phyloP scores from a whole-genome alignment of 164 flowering plant species.

The Berberis thunbergii region DNA sequence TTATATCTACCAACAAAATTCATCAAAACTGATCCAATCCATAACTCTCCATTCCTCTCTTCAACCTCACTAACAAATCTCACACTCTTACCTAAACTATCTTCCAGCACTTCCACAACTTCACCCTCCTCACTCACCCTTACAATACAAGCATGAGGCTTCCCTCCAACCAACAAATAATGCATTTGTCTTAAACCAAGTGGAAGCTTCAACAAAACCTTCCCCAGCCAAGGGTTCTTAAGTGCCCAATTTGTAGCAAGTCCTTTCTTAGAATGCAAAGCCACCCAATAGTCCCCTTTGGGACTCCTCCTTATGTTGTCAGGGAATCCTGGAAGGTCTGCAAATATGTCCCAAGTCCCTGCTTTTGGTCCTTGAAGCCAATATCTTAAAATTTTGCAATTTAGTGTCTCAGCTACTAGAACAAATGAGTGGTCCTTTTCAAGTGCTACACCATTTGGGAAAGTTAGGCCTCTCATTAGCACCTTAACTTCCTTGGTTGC shows the following conservation, averaged over 20 bases:
- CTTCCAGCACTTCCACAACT: conserved; percentile 48
- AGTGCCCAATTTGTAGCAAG: conserved; percentile 13
- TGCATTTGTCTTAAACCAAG: conserved; percentile 34
- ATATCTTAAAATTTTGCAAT: conserved; percentile 32
- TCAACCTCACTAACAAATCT: conserved; percentile 45
- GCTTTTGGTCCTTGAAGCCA: conserved; percentile 58
- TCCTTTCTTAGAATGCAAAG: conserved; percentile 42
- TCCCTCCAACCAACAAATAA: conserved; percentile 30
- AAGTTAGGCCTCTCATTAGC: conserved; percentile 34
- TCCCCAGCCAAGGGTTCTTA: conserved; percentile 30
- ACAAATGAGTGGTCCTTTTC: conserved; percentile 50
- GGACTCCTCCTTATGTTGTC: conserved; percentile 54
- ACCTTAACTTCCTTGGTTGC: conserved; percentile 41
- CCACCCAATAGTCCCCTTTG: conserved; percentile 70
- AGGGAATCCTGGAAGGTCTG: conserved; percentile 53
- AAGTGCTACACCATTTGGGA: conserved; percentile 63
- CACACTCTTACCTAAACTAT: conserved; percentile 41
- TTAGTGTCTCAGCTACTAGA: conserved; percentile 44
- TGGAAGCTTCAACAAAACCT: conserved; percentile 28
- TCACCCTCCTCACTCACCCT: conserved; percentile 43
- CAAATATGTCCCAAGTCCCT: conserved; percentile 36
- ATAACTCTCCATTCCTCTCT: conserved; percentile 56
- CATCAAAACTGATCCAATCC: conserved; percentile 40
- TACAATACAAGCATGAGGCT: conserved; percentile 44
- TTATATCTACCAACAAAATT: conserved; percentile 33